These are phyloP conservation scores for Neophaeococcomyces aloes DNA, from an alignment of 2,329 filamentous ascomycete genomes.

Conservation along the genomic window DNA sequence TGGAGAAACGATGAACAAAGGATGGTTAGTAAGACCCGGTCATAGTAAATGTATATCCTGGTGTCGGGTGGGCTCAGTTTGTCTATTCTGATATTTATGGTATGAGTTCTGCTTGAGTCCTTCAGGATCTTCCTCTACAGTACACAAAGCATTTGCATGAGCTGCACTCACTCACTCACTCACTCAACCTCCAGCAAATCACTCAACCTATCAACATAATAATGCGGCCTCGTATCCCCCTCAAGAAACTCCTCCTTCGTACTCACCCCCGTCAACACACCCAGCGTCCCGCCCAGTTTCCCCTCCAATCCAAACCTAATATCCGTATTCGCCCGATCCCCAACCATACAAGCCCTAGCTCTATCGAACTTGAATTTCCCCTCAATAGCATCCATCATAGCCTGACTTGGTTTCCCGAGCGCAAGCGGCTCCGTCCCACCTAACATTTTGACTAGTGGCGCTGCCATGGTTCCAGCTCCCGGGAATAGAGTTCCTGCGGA, in stretches of 20 bases:
- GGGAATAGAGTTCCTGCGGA: constrained; percentile 75
- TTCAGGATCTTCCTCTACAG: no score
- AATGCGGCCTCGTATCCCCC: constrained; percentile 61
- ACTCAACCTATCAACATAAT: constrained; percentile 73
- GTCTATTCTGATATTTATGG: no score
- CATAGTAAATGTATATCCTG: no score
- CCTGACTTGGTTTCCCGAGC: constrained; percentile 89
- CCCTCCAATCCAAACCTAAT: constrained; percentile 92
- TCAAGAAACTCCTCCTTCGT: constrained; percentile 73
- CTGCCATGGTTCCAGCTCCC: constrained; percentile 73
- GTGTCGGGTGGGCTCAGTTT: no score
- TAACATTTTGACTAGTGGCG: constrained; percentile 65
- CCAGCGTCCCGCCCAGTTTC: constrained; percentile 78
- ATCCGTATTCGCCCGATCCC: constrained; percentile 87
- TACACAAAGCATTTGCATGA: no score
- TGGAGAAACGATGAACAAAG: no score
- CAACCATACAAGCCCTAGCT: constrained; percentile 83
- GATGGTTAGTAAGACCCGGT: no score
- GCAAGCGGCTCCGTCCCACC: constrained; percentile 55
- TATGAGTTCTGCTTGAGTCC: no score
- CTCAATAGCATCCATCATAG: constrained; percentile 99
- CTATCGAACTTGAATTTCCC: constrained; percentile 88
- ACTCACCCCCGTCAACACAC: constrained; percentile 80
- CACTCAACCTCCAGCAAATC: constrained; percentile 47
- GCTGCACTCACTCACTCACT: not conserved